These are phyloP conservation scores for Sodiomyces alkalinus DNA, from an alignment of 2,329 filamentous ascomycete genomes.

Conservation along the genomic window DNA sequence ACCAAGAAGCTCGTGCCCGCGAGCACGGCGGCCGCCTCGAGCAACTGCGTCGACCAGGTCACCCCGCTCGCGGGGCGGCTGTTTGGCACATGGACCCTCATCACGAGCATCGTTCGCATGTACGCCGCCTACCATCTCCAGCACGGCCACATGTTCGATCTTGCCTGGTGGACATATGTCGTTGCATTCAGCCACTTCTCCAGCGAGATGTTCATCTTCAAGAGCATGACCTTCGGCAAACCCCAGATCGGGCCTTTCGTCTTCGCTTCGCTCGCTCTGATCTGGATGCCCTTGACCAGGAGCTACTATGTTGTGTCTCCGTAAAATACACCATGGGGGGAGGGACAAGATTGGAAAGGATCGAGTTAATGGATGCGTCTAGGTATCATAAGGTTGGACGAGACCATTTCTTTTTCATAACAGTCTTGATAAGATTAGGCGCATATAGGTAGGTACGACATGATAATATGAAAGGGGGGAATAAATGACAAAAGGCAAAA, in stretches of 20 bases:
- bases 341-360: not conserved
- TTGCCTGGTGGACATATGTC: conserved; percentile 69
- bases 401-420: not conserved
- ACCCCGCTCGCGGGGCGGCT: conserved; percentile 64
- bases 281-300: conserved; percentile 55
- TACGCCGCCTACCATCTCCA: conserved; percentile 76
- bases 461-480: too few species aligned
- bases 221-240: conserved; percentile 50
- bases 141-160: conserved; percentile 57
- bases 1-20: conserved; percentile 34
- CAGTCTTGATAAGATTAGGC: too few species aligned
- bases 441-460: too few species aligned
- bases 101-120: conserved; percentile 60
- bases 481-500: too few species aligned
- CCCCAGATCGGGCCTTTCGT: conserved; percentile 41
- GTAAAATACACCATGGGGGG: not conserved
- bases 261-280: conserved; percentile 31
- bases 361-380: not conserved
- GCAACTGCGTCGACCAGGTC: conserved; percentile 41
- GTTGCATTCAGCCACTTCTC: conserved; percentile 66
- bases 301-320: conserved; percentile 44
- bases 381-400: not conserved
- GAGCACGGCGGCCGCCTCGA: conserved; percentile 25
- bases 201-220: conserved; percentile 68
- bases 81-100: conserved; percentile 78